phyloP scores from a whole-genome alignment of 345 rosid genomes.

The Atalantia buxifolia region DNA sequence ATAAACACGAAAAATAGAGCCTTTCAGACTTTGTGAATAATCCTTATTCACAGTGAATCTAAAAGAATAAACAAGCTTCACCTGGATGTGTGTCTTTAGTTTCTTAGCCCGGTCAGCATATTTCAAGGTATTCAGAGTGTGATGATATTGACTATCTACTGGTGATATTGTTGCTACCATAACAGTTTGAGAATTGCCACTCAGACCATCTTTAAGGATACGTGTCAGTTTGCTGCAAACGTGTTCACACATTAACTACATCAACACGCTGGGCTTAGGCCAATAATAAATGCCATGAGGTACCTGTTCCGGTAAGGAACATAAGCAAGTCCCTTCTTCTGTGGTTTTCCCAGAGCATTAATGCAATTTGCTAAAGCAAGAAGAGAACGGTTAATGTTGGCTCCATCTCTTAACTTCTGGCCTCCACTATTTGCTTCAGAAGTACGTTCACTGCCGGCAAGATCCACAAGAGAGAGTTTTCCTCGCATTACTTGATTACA shows the following conservation, averaged over 20 bases:
- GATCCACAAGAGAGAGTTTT: slow-evolving; percentile 97
- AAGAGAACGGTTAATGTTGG: slow-evolving; percentile 87
- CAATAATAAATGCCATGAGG: slow-evolving; percentile 8
- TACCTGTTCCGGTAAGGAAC: slow-evolving; percentile 97
- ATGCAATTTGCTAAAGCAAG: slow-evolving; percentile 97
- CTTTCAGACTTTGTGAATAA: neutral
- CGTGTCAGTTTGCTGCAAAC: slow-evolving; percentile 71
- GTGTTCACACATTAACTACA: slow-evolving; percentile 10
- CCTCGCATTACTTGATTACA: slow-evolving; percentile 75
- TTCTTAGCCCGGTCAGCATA: slow-evolving; percentile 99
- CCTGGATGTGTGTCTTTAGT: slow-evolving; percentile 90
- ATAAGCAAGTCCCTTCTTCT: slow-evolving; percentile 95
- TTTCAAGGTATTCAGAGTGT: slow-evolving; percentile 87
- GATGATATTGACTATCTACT: slow-evolving; percentile 59
- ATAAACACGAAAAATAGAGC: neutral
- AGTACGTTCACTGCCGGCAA: slow-evolving; percentile 98
- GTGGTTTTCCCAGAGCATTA: slow-evolving; percentile 89
- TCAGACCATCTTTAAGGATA: slow-evolving; percentile 96
- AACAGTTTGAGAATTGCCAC: slow-evolving; percentile 96
- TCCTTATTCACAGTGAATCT: neutral
- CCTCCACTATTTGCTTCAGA: slow-evolving; percentile 92
- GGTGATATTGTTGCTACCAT: slow-evolving; percentile 91
- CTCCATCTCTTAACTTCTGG: slow-evolving; percentile 94
- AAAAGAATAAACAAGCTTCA: slow-evolving; percentile 16
- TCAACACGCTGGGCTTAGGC: neutral